Evolutionary conservation across 805 yeast genomes (phyloP).

Genomic region (Ogataea polymorpha): DNA sequence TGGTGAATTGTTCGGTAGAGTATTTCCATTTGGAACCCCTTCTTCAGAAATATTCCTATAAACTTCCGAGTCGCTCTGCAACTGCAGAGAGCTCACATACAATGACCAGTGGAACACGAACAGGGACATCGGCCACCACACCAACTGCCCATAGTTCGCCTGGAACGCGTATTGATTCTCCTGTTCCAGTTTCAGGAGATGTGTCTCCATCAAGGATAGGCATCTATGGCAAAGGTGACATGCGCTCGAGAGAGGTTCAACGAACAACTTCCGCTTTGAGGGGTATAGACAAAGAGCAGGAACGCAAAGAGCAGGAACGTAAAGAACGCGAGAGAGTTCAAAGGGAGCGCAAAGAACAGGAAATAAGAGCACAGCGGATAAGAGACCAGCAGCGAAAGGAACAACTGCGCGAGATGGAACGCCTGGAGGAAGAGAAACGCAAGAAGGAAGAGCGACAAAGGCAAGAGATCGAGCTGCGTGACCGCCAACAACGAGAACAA

Average conservation of each 20-base stretch:
- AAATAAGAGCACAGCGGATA: background rate
- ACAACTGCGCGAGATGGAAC: slow-evolving; percentile 6
- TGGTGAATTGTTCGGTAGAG: slow-evolving; percentile 44
- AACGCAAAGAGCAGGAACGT: background rate
- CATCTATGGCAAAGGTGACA: background rate
- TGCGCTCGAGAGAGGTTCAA: slow-evolving; percentile 2
- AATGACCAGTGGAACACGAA: slow-evolving; percentile 9
- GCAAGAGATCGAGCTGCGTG: background rate
- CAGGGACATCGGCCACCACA: slow-evolving; percentile 15
- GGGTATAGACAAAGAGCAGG: slow-evolving; percentile 3
- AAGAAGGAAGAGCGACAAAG: background rate
- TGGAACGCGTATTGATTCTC: background rate
- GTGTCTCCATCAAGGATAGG: background rate
- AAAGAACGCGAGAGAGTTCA: background rate
- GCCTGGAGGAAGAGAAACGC: background rate
- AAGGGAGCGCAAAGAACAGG: background rate
- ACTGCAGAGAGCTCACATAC: slow-evolving; percentile 12
- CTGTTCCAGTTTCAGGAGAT: background rate
- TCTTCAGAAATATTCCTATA: slow-evolving; percentile 9
- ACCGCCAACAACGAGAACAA: background rate
- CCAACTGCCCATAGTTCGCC: slow-evolving; percentile 7
- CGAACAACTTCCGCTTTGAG: slow-evolving; percentile 4
- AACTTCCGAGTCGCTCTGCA: slow-evolving; percentile 8
- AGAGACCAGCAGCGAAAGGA: background rate
- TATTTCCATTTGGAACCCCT: slow-evolving; percentile 35